These are phyloP conservation scores for Mycena belliarum DNA, from an alignment of 768 basidiomycete species.

Conservation along the genomic window DNA sequence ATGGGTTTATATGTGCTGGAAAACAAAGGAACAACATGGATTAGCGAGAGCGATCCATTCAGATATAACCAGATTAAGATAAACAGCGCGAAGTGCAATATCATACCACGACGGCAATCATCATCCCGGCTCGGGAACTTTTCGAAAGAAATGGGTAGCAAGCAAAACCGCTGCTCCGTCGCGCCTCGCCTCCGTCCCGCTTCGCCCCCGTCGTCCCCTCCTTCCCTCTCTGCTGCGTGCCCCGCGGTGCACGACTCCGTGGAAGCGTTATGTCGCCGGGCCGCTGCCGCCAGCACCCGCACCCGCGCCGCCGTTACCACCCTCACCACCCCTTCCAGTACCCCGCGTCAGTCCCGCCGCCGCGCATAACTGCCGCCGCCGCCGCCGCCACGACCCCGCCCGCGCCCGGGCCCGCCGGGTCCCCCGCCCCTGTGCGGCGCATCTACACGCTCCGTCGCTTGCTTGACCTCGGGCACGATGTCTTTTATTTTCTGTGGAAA, in stretches of 20 bases:
- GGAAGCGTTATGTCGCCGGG: too few relatives aligned
- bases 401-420: slow-evolving; percentile 27
- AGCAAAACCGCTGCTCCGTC: neutral
- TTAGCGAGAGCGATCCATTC: slow-evolving; percentile 5
- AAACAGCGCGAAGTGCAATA: neutral
- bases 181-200: too few relatives aligned
- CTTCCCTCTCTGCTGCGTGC: too few relatives aligned
- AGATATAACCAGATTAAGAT: slow-evolving; percentile 14
- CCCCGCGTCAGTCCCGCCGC: slow-evolving; percentile 66
- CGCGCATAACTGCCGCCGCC: slow-evolving; percentile 60
- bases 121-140: neutral
- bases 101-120: slow-evolving; percentile 1
- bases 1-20: too few relatives aligned
- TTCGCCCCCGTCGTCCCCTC: neutral
- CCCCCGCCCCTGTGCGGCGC: slow-evolving; percentile 32
- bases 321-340: slow-evolving; percentile 3
- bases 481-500: slow-evolving; percentile 71
- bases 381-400: slow-evolving; percentile 44
- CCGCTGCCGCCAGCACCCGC: neutral
- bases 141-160: neutral
- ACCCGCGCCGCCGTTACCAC: neutral
- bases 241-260: too few relatives aligned
- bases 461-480: slow-evolving; percentile 62
- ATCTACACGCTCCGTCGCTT: slow-evolving; percentile 61
- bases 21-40: neutral